These are phyloP conservation scores for Aspergillus olivimuriae DNA, from an alignment of 495 filamentous ascomycete species.

Conservation along the genomic window DNA sequence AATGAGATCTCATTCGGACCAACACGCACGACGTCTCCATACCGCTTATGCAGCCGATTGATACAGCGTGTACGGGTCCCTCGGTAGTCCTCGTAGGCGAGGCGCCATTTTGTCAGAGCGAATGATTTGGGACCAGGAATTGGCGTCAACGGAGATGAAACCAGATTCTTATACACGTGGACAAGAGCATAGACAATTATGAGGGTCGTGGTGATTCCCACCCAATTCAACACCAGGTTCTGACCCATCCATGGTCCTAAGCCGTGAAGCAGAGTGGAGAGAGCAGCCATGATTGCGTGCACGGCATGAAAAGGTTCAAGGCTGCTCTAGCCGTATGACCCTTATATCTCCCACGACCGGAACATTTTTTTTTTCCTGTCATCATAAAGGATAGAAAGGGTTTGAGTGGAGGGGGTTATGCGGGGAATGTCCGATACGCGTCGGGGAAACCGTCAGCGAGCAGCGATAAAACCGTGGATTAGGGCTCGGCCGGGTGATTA, in stretches of 20 bases:
- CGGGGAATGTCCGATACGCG: not conserved
- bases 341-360: not conserved
- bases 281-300: not conserved
- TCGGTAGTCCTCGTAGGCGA: conserved; percentile 25
- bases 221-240: not conserved
- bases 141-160: not conserved
- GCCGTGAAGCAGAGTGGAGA: not conserved
- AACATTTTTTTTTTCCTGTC: too few species aligned
- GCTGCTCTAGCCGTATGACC: not conserved
- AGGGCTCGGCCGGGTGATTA: too few species aligned
- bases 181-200: not conserved
- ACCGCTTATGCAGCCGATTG: conserved; percentile 24
- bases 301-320: not conserved
- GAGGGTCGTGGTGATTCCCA: not conserved
- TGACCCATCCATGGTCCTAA: not conserved
- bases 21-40: conserved; percentile 36
- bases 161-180: not conserved
- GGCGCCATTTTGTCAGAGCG: conserved; percentile 17
- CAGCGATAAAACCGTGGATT: not conserved
- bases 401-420: not conserved
- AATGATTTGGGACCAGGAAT: conserved; percentile 26
- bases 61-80: conserved; percentile 25
- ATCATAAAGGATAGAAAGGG: too few species aligned
- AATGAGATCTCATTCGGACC: conserved; percentile 37
- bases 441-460: conserved; percentile 8